phyloP scores from a whole-genome alignment of 768 basidiomycete species.

The Kwoniella europaea region DNA sequence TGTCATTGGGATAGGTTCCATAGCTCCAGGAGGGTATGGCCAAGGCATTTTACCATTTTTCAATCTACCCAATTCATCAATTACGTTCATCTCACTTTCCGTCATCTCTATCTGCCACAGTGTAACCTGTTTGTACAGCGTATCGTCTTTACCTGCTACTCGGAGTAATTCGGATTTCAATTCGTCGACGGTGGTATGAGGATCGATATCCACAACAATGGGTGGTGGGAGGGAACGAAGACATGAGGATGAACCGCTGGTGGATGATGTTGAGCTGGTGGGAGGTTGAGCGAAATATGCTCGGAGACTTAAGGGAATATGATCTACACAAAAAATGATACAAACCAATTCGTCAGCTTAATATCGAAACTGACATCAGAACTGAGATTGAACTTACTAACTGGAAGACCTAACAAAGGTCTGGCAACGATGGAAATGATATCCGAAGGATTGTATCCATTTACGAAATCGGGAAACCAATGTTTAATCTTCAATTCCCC shows the following conservation, averaged over 20 bases:
- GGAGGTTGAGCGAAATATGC: slow-evolving; percentile 41
- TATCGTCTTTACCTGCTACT: slow-evolving; percentile 34
- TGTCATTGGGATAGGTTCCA: slow-evolving; percentile 38
- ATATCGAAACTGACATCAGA: neutral
- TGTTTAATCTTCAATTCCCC: slow-evolving; percentile 26
- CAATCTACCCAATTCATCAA: slow-evolving; percentile 49
- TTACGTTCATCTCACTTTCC: slow-evolving; percentile 52
- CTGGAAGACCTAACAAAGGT: slow-evolving; percentile 16
- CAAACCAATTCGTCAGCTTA: neutral
- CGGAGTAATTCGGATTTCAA: slow-evolving; percentile 45
- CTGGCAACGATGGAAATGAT: slow-evolving; percentile 49
- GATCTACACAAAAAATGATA: neutral
- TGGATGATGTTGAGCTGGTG: neutral
- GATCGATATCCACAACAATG: slow-evolving; percentile 40
- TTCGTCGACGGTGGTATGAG: slow-evolving; percentile 34
- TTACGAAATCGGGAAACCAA: slow-evolving; percentile 33
- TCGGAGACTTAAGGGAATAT: slow-evolving; percentile 37
- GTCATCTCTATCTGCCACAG: slow-evolving; percentile 56
- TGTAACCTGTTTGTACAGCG: slow-evolving; percentile 26
- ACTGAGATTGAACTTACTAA: slow-evolving; percentile 20
- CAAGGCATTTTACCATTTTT: slow-evolving; percentile 56
- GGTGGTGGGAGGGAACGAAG: slow-evolving; percentile 25
- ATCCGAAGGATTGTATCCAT: slow-evolving; percentile 16
- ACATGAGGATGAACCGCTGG: slow-evolving; percentile 10
- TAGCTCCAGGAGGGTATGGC: slow-evolving; percentile 55